phyloP scores from a whole-genome alignment of 176 grass and related monocot species.

The Oryza longistaminata region DNA sequence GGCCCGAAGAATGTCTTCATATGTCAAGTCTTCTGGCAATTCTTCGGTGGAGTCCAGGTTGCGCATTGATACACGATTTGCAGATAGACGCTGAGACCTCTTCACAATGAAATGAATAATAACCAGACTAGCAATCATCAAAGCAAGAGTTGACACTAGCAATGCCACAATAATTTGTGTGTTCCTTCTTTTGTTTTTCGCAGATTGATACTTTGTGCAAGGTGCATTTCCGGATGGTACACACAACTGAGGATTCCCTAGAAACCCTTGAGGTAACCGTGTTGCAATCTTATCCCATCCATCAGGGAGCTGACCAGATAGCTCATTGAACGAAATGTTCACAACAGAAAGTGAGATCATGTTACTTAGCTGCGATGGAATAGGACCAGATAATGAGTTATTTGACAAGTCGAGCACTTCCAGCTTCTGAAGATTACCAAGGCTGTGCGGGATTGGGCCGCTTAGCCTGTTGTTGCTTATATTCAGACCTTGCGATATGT shows the following conservation, averaged over 20 bases:
- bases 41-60: constrained; percentile 45
- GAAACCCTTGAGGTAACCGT: constrained; percentile 33
- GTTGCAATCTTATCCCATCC: constrained; percentile 47
- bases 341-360: constrained; percentile 59
- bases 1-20: constrained; percentile 47
- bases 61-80: not conserved
- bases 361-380: constrained; percentile 42
- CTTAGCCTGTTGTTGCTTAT: constrained; percentile 56
- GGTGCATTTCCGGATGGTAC: not conserved
- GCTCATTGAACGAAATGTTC: constrained; percentile 62
- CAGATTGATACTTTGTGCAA: not conserved
- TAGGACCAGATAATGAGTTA: constrained; percentile 51
- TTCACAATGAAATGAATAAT: constrained; percentile 31
- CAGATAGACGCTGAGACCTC: constrained; percentile 30
- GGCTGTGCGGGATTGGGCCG: constrained; percentile 48
- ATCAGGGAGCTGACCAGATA: constrained; percentile 41
- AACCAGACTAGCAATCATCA: constrained; percentile 31
- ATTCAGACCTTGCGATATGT: constrained; percentile 54
- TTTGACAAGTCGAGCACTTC: constrained; percentile 59
- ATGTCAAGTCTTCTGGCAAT: constrained; percentile 42
- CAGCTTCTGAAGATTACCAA: constrained; percentile 57
- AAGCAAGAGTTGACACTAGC: not conserved
- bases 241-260: constrained; percentile 50
- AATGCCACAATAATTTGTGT: constrained; percentile 30
- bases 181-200: constrained; percentile 4